Conservation (phyloP, 345 rosid genomes). For the Adansonia digitata region DNA sequence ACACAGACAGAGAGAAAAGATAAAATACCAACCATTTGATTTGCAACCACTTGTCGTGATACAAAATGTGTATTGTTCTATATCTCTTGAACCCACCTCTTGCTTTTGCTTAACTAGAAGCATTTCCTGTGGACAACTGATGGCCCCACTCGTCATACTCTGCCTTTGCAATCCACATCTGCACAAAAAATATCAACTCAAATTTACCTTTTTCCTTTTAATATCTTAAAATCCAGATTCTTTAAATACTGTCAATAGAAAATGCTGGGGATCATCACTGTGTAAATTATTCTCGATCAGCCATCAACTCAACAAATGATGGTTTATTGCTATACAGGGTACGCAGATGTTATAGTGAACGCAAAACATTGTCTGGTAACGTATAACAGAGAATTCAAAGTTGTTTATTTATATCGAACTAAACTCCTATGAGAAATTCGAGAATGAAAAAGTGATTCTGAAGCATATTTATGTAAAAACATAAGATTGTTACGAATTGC, state of each 20-base stretch:
- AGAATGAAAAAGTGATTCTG: not conserved
- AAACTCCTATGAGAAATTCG: not conserved
- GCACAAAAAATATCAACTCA: constrained; percentile 23
- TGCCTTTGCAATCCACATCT: constrained; percentile 75
- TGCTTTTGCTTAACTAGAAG: constrained; percentile 34
- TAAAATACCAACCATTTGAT: constrained; percentile 22
- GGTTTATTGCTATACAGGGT: not conserved
- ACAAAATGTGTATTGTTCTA: constrained; percentile 20
- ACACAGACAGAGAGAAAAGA: not conserved
- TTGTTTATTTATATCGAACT: not conserved
- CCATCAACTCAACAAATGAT: not conserved
- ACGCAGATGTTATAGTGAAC: not conserved
- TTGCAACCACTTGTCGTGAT: constrained; percentile 17
- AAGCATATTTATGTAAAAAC: not conserved
- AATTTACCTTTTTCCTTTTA: not conserved
- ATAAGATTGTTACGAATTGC: not conserved
- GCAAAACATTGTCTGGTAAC: not conserved
- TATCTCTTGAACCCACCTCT: constrained; percentile 14
- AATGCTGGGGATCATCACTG: not conserved
- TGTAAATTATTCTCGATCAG: not conserved
- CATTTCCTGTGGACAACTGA: constrained; percentile 71
- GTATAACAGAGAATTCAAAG: not conserved
- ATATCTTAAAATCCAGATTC: not conserved
- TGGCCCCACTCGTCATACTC: constrained; percentile 63
- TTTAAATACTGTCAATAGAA: not conserved